A percentile compares a stretch with the other conserved stretches of the same genome.
Conservation (phyloP, 2,329 filamentous ascomycete genomes). For the Hymenoscyphus repandus region DNA sequence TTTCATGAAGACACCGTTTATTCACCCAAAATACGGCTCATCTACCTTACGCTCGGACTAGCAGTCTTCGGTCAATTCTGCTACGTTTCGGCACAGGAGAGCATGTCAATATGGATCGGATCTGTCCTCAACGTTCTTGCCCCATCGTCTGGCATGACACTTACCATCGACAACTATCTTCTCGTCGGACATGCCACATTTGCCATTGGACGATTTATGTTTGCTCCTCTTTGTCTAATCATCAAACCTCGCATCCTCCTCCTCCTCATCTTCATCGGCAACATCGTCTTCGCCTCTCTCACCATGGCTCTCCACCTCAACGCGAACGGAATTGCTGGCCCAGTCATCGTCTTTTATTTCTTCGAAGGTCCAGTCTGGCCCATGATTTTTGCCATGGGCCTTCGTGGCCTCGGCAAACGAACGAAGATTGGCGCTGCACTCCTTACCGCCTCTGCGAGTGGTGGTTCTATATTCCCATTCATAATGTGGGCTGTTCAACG, state of each 20-base stretch:
- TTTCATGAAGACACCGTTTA: conserved; percentile 18
- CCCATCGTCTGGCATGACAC: conserved; percentile 36
- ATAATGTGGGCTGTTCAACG: conserved; percentile 25
- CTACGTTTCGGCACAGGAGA: conserved; percentile 71
- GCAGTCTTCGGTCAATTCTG: conserved; percentile 73
- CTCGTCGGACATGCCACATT: conserved; percentile 70
- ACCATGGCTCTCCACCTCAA: conserved; percentile 40
- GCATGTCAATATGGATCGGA: conserved; percentile 56
- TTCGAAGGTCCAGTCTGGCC: conserved; percentile 82
- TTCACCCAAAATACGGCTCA: conserved; percentile 36
- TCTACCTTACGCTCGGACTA: conserved; percentile 50
- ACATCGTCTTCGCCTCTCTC: conserved; percentile 51
- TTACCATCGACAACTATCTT: conserved; percentile 60
- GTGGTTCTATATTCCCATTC: conserved; percentile 27
- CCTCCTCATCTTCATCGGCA: conserved; percentile 52
- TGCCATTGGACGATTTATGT: conserved; percentile 66
- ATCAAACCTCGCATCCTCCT: conserved; percentile 68
- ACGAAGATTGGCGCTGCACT: conserved; percentile 74
- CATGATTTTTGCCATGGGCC: conserved; percentile 71
- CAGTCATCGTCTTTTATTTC: conserved; percentile 68
- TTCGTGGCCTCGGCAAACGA: conserved; percentile 73
- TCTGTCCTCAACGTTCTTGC: conserved; percentile 42
- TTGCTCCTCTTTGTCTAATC: conserved; percentile 53
- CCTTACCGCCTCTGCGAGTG: conserved; percentile 47
- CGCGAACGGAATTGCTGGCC: conserved; percentile 48